Evolutionary conservation across 202 grass and related monocot genomes (phyloP), one percentile per base, ranked within the genome.

Genomic region (Bolboschoenoplectus hybrid): DNA sequence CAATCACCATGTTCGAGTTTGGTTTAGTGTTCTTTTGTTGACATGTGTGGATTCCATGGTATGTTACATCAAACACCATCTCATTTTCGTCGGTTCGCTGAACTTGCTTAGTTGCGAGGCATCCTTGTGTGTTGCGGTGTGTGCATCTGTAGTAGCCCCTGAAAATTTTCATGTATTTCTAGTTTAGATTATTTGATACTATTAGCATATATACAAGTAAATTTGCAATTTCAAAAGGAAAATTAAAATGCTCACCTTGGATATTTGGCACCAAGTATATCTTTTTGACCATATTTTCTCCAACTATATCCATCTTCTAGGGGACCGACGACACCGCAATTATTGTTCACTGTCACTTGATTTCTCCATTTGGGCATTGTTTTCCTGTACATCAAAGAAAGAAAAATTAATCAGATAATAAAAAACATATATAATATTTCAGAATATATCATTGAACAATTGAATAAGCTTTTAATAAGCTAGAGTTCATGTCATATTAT

Each of bases 201-300:
- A n/a, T 80, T 43, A 43, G 55, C 39, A 60, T 86, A 86, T 9
- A 50, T 66, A 63, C 2, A 40, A 60, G 6, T 75, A 76, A 47
- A 70, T 55, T 67, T 51, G 62, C n/a, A 79, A 9, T 2, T 51
- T 67, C 45, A 64, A 66, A 2, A 38, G 43, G 11, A 35, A n/a
- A 34, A 67, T 9, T 64, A 35, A 14, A 65, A 0, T 66, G 50
- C 81, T 91, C 58, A 97, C 94, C 94, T 94, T 9, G 96, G 96
- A 74, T 96, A 89, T 63, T 85, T 90, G 84, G 96, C 93, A 75
- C 93, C 93, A 14, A 98, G 87, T 65, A 98, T 98, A 71, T 92
- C 93, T 70, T 98, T 98, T 87, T 98, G 93, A 2, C 96, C 96
- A 85, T 98, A 98, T 84, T 98, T 98, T 74, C 96, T 88, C 96